phyloP scores from a whole-genome alignment of 2,329 filamentous ascomycete species.

The Colletotrichum lupini region DNA sequence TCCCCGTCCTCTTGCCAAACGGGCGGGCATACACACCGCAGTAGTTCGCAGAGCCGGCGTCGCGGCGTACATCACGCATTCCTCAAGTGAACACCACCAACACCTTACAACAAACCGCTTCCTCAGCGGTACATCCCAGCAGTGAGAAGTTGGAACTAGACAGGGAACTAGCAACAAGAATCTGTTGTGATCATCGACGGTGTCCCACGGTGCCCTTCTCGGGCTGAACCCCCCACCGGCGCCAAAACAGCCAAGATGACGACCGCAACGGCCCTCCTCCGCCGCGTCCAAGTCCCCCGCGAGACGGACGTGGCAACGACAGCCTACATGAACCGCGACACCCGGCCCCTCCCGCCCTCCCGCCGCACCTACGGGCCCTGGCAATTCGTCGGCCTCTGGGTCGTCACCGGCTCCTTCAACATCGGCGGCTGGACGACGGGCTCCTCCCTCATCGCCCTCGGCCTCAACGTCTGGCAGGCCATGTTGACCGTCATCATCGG shows the following conservation, averaged over 20 bases:
- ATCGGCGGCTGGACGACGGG: constrained; percentile 47
- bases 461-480: constrained; percentile 43
- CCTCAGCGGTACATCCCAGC: background rate
- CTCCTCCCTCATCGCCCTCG: constrained; percentile 42
- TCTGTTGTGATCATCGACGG: background rate
- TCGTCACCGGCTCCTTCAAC: constrained; percentile 47
- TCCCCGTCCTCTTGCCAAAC: background rate
- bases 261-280: constrained; percentile 15
- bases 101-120: background rate
- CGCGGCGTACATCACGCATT: background rate
- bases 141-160: background rate
- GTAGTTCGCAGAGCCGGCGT: background rate
- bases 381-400: constrained; percentile 46
- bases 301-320: constrained; percentile 39
- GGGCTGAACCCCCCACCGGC: background rate
- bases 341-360: constrained; percentile 42
- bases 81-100: background rate
- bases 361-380: constrained; percentile 45
- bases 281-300: constrained; percentile 39
- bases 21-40: background rate
- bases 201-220: background rate
- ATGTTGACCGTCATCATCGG: constrained; percentile 42
- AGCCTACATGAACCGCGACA: constrained; percentile 44
- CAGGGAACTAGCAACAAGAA: background rate
- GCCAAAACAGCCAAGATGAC: background rate